A percentile compares a stretch with the other conserved stretches of the same genome.
Evolutionary conservation across 176 grass and related monocot genomes (phyloP).

Genomic region (Raddia guianensis): DNA sequence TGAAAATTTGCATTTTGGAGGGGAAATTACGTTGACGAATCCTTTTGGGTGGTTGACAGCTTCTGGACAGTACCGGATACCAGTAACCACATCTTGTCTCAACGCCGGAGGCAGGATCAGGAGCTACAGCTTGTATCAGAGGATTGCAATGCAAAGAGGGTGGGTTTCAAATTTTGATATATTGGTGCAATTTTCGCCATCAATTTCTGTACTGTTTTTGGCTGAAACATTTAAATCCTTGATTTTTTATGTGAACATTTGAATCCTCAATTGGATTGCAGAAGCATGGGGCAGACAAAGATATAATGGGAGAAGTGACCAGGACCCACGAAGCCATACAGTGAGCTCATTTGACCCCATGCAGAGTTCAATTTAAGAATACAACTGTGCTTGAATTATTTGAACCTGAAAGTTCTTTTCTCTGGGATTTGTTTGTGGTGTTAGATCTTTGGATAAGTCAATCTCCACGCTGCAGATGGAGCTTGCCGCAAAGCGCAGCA

Average conservation of each 20-base stretch:
- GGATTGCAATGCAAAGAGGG: conserved; percentile 78
- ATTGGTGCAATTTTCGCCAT: conserved; percentile 15
- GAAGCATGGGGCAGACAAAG: conserved; percentile 73
- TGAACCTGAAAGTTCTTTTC: conserved; percentile 33
- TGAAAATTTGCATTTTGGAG: conserved; percentile 12
- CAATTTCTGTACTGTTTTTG: conserved; percentile 21
- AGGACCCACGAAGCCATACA: conserved; percentile 92
- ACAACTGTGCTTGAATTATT: conserved; percentile 19
- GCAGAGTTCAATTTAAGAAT: conserved; percentile 12
- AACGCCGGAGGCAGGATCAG: conserved; percentile 58
- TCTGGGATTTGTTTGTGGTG: conserved; percentile 45
- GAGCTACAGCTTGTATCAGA: conserved; percentile 65
- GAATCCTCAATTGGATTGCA: conserved; percentile 42
- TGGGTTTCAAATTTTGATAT: conserved; percentile 27
- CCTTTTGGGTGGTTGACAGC: conserved; percentile 44
- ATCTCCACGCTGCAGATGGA: conserved; percentile 99
- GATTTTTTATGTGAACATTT: conserved; percentile 2
- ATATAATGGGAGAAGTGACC: conserved; percentile 92
- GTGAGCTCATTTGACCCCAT: conserved; percentile 50
- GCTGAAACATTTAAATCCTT: conserved; percentile 5
- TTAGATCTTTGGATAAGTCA: conserved; percentile 95
- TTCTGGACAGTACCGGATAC: conserved; percentile 70
- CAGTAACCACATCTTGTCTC: conserved; percentile 63
- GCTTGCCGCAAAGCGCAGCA: conserved; percentile 78
- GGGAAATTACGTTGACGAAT: conserved; percentile 20